These are phyloP conservation scores for Tricholoma saponaceum DNA, from an alignment of 768 basidiomycete species.

Conservation along the genomic window DNA sequence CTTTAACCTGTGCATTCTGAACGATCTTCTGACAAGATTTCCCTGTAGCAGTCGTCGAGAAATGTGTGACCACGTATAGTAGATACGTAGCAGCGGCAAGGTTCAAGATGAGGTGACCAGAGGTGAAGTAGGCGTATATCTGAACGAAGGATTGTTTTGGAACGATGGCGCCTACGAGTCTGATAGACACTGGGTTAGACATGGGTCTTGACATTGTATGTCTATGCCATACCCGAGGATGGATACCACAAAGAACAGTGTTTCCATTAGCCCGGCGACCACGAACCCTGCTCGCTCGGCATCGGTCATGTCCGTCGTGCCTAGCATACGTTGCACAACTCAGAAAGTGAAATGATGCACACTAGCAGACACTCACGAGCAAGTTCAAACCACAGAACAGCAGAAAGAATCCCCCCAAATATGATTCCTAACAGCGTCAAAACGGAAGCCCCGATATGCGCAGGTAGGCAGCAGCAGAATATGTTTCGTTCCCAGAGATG, in stretches of 20 bases:
- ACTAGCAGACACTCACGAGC: constrained; percentile 37
- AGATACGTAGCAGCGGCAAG: constrained; percentile 48
- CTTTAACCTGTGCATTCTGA: constrained; percentile 33
- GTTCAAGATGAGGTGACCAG: constrained; percentile 55
- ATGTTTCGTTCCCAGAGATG: constrained; percentile 46
- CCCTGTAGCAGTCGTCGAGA: constrained; percentile 36
- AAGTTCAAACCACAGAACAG: constrained; percentile 61
- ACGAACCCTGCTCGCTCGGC: constrained; percentile 39
- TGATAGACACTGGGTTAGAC: constrained; percentile 18
- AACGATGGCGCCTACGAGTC: constrained; percentile 59
- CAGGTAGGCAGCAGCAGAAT: constrained; percentile 63
- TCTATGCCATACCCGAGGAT: constrained; percentile 42
- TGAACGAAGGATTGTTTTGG: constrained; percentile 59
- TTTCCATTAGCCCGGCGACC: constrained; percentile 49
- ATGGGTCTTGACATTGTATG: neutral
- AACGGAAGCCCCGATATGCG: constrained; percentile 54
- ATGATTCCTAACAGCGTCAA: constrained; percentile 52
- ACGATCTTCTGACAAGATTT: constrained; percentile 44
- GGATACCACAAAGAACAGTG: constrained; percentile 48
- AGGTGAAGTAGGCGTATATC: constrained; percentile 52
- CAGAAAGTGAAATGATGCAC: neutral
- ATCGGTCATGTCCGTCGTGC: constrained; percentile 30
- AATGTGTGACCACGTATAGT: constrained; percentile 43
- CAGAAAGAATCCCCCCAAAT: constrained; percentile 48
- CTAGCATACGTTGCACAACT: constrained; percentile 15